Percentiles rank a stretch among this genome's conserved stretches.
Evolutionary conservation across 441 rosid genomes (phyloP).

Genomic region (Pelargonium myrrhifolium): DNA sequence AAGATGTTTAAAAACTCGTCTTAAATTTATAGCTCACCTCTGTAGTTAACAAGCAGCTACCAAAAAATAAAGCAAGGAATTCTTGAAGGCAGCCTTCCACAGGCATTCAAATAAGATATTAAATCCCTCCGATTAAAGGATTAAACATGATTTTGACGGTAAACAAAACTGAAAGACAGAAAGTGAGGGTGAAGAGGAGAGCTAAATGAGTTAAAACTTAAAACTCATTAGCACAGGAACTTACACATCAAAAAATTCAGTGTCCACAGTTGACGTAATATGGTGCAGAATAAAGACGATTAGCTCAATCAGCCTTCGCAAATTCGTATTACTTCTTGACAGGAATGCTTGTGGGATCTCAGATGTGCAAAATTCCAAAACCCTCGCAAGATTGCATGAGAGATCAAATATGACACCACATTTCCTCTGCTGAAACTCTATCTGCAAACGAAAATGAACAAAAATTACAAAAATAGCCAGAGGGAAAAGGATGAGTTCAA

Average conservation of each 20-base stretch:
- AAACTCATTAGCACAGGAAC: conserved; percentile 26
- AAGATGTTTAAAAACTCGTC: no score
- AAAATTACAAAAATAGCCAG: conserved; percentile 8
- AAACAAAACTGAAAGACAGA: not conserved
- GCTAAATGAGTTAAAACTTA: conserved; percentile 12
- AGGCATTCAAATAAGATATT: no score
- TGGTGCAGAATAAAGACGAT: conserved; percentile 78
- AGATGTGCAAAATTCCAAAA: conserved; percentile 84
- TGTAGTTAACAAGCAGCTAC: not conserved
- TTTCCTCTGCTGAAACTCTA: conserved; percentile 84
- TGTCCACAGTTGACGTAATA: conserved; percentile 73
- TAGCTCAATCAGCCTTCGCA: conserved; percentile 82
- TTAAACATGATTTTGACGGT: no score
- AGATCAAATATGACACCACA: conserved; percentile 86
- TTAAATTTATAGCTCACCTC: no score
- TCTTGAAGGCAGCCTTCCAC: conserved; percentile 12
- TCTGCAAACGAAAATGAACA: conserved; percentile 32
- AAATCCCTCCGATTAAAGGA: no score
- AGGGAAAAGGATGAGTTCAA: not conserved
- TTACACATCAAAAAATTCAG: conserved; percentile 91
- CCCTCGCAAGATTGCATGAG: conserved; percentile 85
- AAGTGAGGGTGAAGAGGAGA: no score
- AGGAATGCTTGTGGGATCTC: conserved; percentile 88
- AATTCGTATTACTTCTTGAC: conserved; percentile 76
- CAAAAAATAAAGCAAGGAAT: not conserved